These are phyloP conservation scores for Ramaria sp. DNA, from an alignment of 768 basidiomycete species.

Conservation along the genomic window DNA sequence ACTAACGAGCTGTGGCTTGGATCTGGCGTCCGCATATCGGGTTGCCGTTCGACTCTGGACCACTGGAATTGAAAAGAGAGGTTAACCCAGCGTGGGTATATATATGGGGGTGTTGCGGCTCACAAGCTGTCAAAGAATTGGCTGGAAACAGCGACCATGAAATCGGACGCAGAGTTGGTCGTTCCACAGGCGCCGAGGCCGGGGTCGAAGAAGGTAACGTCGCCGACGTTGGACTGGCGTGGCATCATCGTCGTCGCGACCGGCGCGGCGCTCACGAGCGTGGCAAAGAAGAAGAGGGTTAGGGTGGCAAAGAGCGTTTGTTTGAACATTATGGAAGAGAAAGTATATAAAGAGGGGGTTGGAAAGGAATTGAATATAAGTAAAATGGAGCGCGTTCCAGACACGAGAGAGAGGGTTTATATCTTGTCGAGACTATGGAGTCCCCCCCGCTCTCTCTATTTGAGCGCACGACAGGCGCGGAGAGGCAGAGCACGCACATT, in stretches of 20 bases:
- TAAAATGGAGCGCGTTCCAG: too few species aligned
- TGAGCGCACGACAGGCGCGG: too few species aligned
- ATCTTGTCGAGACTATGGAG: too few species aligned
- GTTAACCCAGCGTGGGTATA: too few species aligned
- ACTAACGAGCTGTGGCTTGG: constrained; percentile 5
- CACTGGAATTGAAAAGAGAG: too few species aligned
- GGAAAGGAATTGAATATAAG: too few species aligned
- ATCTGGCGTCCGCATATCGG: constrained; percentile 11
- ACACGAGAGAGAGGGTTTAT: too few species aligned
- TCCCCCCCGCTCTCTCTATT: too few species aligned
- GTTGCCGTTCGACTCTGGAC: constrained; percentile 23
- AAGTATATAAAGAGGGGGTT: too few species aligned
- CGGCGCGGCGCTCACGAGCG: not conserved
- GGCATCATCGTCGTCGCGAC: not conserved
- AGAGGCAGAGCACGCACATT: too few species aligned
- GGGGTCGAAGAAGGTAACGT: constrained; percentile 9
- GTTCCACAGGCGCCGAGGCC: constrained; percentile 10
- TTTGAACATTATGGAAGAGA: too few species aligned
- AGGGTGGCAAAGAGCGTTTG: not conserved
- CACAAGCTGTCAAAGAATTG: constrained; percentile 43
- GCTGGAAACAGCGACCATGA: constrained; percentile 7
- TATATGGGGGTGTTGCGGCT: constrained; percentile 15
- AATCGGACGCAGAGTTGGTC: constrained; percentile 6
- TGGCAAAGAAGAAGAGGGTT: not conserved
- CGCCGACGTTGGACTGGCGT: not conserved